These are phyloP conservation scores for Hypericum perforatum DNA, from an alignment of 345 rosid genomes.

Conservation along the genomic window DNA sequence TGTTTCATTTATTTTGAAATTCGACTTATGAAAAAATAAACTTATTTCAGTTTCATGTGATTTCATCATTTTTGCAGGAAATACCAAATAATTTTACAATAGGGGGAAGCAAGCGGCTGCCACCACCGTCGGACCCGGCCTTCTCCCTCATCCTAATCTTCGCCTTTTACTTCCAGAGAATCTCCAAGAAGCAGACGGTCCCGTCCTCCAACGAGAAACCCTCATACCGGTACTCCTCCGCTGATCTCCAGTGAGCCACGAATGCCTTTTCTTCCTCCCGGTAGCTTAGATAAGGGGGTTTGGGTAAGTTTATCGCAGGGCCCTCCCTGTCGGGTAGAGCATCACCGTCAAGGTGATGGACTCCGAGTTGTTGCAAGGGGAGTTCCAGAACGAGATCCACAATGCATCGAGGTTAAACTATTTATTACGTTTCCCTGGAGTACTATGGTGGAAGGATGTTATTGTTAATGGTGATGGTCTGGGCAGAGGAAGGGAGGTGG, in stretches of 20 bases:
- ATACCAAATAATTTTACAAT: too few species aligned
- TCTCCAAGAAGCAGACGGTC: constrained; percentile 1
- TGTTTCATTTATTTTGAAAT: too few species aligned
- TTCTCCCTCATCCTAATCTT: constrained; percentile 4
- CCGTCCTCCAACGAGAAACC: constrained; percentile 2
- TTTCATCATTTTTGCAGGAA: too few species aligned
- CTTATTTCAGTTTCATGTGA: too few species aligned
- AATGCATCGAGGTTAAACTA: constrained; percentile 70
- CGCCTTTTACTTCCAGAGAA: background rate
- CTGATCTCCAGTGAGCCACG: background rate
- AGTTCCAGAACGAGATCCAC: constrained; percentile 83
- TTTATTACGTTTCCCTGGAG: constrained; percentile 86
- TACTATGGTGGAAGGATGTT: constrained; percentile 60
- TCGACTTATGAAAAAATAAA: too few species aligned
- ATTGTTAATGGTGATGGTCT: too few species aligned
- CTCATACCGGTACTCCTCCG: background rate
- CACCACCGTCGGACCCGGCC: background rate
- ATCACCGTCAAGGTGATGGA: constrained; percentile 91
- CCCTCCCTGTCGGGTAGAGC: constrained; percentile 28
- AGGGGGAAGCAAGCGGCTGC: too few species aligned
- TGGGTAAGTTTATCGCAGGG: constrained; percentile 73
- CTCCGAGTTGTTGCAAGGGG: constrained; percentile 82
- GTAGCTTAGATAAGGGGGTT: constrained; percentile 94
- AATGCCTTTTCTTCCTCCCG: constrained; percentile 45
- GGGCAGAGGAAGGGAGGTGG: too few species aligned